A percentile compares a stretch with the other conserved stretches of the same genome.
Conservation (phyloP, 768 basidiomycete genomes). For the Xerocomellus intermedius region DNA sequence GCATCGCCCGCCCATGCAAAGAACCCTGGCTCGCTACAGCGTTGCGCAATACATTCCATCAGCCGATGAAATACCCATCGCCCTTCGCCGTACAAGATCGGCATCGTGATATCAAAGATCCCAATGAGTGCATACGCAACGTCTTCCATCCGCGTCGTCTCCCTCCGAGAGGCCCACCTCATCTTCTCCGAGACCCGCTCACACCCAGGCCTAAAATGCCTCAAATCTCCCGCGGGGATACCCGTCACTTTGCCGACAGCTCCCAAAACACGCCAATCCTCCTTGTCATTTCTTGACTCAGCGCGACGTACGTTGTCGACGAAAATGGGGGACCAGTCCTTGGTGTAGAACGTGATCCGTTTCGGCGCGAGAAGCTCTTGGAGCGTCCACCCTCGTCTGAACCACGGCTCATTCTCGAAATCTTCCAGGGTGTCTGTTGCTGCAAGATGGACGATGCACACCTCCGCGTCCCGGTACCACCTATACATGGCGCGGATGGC, state of each 20-base stretch:
- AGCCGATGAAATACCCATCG: slow-evolving; percentile 14
- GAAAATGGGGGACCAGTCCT: background rate
- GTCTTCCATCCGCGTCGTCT: slow-evolving; percentile 12
- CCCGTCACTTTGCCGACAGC: slow-evolving; percentile 4
- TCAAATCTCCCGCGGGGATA: slow-evolving; percentile 1
- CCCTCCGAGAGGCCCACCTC: slow-evolving; percentile 12
- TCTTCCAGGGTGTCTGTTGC: background rate
- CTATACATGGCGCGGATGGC: slow-evolving; percentile 10
- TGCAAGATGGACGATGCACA: slow-evolving; percentile 10
- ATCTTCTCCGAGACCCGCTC: slow-evolving; percentile 13
- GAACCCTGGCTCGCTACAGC: slow-evolving; percentile 11
- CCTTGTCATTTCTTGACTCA: slow-evolving; percentile 3
- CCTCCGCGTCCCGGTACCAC: slow-evolving; percentile 9
- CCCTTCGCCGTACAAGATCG: slow-evolving; percentile 16
- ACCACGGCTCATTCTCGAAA: slow-evolving; percentile 11
- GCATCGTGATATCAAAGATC: slow-evolving; percentile 16
- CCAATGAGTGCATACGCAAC: slow-evolving; percentile 12
- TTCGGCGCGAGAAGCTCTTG: slow-evolving; percentile 11
- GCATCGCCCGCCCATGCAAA: slow-evolving; percentile 17
- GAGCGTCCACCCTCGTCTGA: background rate
- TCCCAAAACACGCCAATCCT: slow-evolving; percentile 4
- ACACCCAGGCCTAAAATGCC: slow-evolving; percentile 8
- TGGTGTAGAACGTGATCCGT: slow-evolving; percentile 4
- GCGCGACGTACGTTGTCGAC: background rate
- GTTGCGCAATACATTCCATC: slow-evolving; percentile 5